These are phyloP conservation scores for Tricholoma sp. DNA, from an alignment of 768 basidiomycete species.

Conservation along the genomic window DNA sequence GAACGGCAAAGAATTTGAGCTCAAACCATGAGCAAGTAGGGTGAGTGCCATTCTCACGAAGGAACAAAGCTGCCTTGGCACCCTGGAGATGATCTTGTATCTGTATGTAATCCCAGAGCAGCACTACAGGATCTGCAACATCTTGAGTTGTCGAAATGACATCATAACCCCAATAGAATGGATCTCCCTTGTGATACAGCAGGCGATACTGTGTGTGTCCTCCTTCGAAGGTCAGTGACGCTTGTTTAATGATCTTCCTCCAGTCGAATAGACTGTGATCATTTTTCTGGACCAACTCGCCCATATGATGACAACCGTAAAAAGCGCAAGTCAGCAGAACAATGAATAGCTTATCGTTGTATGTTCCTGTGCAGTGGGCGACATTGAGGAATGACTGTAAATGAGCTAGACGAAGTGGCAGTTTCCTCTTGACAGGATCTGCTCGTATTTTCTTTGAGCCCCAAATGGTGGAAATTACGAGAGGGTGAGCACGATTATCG, in stretches of 20 bases:
- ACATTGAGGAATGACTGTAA: background rate
- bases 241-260: constrained; percentile 20
- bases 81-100: background rate
- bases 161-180: constrained; percentile 20
- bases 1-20: background rate
- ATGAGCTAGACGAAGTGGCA: background rate
- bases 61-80: background rate
- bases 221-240: constrained; percentile 12
- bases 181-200: constrained; percentile 25
- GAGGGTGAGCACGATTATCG: background rate
- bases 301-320: constrained; percentile 22
- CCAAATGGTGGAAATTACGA: background rate
- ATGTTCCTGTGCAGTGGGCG: background rate
- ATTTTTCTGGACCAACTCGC: constrained; percentile 16
- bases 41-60: background rate
- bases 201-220: constrained; percentile 17
- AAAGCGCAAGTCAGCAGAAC: constrained; percentile 20
- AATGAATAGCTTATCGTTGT: constrained; percentile 20
- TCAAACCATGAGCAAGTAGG: background rate
- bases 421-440: background rate
- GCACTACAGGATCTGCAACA: constrained; percentile 8
- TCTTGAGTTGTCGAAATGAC: constrained; percentile 15
- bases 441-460: background rate
- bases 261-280: constrained; percentile 14
- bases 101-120: background rate